Evolutionary conservation across 306 rosid genomes (phyloP).

Genomic region (Gleditsia sinensis): DNA sequence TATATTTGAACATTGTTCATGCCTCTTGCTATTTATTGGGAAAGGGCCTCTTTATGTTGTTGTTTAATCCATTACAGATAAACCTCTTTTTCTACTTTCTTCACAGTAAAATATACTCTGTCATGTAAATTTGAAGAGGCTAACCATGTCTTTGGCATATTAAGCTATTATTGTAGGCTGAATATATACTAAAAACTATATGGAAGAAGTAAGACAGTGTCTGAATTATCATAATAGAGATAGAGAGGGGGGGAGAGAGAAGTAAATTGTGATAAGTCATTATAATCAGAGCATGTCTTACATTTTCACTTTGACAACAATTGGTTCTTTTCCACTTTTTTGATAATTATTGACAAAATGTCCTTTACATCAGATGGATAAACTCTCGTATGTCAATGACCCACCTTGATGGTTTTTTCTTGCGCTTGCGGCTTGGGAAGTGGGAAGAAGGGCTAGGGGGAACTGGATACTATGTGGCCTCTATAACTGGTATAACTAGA

Average conservation of each 20-base stretch:
- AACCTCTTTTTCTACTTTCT: not conserved
- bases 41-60: not conserved
- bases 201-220: not conserved
- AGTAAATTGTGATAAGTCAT: not conserved
- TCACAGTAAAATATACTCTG: not conserved
- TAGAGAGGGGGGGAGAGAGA: not conserved
- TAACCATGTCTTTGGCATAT: not conserved
- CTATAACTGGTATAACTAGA: slow-evolving; percentile 67
- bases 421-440: slow-evolving; percentile 89
- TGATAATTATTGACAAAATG: slow-evolving; percentile 22
- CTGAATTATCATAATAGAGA: not conserved
- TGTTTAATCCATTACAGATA: not conserved
- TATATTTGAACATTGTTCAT: not conserved
- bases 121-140: not conserved
- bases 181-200: not conserved
- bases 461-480: slow-evolving; percentile 86
- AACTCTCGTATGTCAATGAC: slow-evolving; percentile 49
- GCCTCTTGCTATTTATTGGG: not conserved
- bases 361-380: slow-evolving; percentile 65
- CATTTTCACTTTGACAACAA: not conserved
- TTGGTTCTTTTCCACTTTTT: slow-evolving; percentile 28
- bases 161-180: not conserved
- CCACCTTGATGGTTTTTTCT: slow-evolving; percentile 75
- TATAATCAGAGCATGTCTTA: not conserved
- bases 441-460: slow-evolving; percentile 84